These are phyloP conservation scores for Backusella psychrophila DNA, from an alignment of 192 early-diverging fungal species.

Conservation along the genomic window DNA sequence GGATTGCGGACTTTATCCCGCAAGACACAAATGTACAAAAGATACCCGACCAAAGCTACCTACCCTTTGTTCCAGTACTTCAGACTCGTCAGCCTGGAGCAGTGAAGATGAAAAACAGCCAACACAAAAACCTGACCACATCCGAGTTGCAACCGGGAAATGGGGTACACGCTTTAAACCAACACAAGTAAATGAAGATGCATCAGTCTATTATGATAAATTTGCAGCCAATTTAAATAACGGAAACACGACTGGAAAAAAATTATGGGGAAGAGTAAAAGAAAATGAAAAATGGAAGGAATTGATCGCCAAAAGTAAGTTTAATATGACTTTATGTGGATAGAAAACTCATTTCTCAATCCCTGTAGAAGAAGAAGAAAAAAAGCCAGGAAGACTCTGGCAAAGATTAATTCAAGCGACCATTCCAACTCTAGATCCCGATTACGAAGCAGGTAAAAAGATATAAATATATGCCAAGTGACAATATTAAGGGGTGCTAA, in stretches of 20 bases:
- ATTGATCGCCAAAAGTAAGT: conserved; percentile 10
- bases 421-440: neutral
- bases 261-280: conserved; percentile 25
- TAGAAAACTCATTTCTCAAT: neutral
- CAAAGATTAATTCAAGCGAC: conserved; percentile 30
- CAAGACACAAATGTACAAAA: conserved; percentile 45
- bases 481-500: neutral
- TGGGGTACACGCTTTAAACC: neutral
- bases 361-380: conserved; percentile 10
- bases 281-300: conserved; percentile 32
- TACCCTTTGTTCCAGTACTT: neutral
- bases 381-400: conserved; percentile 23
- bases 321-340: neutral
- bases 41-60: conserved; percentile 18
- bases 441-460: neutral
- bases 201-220: neutral
- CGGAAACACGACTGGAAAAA: conserved; percentile 8
- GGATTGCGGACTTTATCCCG: conserved; percentile 62
- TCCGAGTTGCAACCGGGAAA: neutral
- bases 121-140: neutral
- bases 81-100: neutral
- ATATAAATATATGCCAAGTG: neutral
- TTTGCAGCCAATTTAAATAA: conserved; percentile 1
- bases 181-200: neutral
- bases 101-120: neutral